A percentile compares a stretch with the other conserved stretches of the same genome.
These are phyloP conservation scores for Populus tremula DNA, from an alignment of 345 rosid species.

Conservation along the genomic window DNA sequence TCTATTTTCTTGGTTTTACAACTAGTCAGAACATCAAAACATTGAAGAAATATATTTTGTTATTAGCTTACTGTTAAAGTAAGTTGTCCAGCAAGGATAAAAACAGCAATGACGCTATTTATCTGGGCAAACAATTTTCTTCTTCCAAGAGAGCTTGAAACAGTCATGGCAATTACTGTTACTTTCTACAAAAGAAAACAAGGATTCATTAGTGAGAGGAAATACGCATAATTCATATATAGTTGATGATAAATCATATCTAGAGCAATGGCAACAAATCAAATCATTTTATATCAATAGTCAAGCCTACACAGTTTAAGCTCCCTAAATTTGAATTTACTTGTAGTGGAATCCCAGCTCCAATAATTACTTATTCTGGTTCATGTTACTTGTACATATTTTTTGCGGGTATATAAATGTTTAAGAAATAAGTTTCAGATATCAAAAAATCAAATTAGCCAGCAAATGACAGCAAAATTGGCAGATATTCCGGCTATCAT, in stretches of 20 bases:
- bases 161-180: slow-evolving; percentile 71
- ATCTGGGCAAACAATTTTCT: slow-evolving; percentile 88
- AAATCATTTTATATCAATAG: background rate
- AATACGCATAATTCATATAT: background rate
- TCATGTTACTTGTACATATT: background rate
- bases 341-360: background rate
- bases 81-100: slow-evolving; percentile 89
- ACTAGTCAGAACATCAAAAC: background rate
- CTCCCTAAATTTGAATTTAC: background rate
- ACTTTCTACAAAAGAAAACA: slow-evolving; percentile 64
- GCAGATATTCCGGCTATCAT: no score
- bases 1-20: background rate
- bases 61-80: slow-evolving; percentile 63
- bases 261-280: background rate
- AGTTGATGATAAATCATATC: background rate
- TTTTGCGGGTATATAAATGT: background rate
- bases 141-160: slow-evolving; percentile 70
- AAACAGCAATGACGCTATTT: slow-evolving; percentile 87
- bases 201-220: slow-evolving; percentile 8
- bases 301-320: background rate
- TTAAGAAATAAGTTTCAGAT: no score
- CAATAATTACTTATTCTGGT: background rate
- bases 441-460: no score
- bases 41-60: slow-evolving; percentile 2
- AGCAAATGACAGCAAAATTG: no score